Percentiles rank a stretch among this genome's conserved stretches.
phyloP scores from a whole-genome alignment of 2,329 filamentous ascomycete genomes.

The Thermoascus crustaceus region DNA sequence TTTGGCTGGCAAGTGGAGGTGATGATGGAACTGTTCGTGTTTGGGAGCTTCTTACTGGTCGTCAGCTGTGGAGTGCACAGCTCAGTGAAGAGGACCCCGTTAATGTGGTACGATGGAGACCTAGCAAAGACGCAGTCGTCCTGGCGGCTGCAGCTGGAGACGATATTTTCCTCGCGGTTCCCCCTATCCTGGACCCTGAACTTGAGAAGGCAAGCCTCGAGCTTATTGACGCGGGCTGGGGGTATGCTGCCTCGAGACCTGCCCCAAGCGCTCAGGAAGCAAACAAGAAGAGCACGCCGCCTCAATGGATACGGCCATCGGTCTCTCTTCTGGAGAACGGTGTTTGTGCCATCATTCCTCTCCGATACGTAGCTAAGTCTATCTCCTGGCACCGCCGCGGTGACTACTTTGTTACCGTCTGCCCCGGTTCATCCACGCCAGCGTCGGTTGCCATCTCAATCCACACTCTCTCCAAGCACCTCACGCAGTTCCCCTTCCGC shows the following conservation, averaged over 20 bases:
- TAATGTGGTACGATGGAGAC: constrained; percentile 82
- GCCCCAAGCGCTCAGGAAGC: constrained; percentile 41
- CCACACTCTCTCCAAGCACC: constrained; percentile 89
- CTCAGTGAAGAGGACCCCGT: constrained; percentile 71
- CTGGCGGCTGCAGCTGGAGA: constrained; percentile 79
- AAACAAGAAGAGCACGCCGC: constrained; percentile 63
- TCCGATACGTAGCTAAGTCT: constrained; percentile 73
- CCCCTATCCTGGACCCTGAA: constrained; percentile 62
- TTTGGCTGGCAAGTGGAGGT: constrained; percentile 82
- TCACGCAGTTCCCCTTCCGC: constrained; percentile 90
- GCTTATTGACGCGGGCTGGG: constrained; percentile 80
- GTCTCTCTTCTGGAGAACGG: constrained; percentile 63
- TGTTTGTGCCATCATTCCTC: constrained; percentile 70
- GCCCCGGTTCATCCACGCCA: constrained; percentile 51
- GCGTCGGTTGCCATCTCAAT: constrained; percentile 67
- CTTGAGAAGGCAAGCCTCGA: constrained; percentile 67
- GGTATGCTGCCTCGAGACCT: constrained; percentile 63
- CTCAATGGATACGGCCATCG: constrained; percentile 76
- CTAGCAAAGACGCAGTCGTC: constrained; percentile 69
- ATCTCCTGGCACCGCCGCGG: constrained; percentile 90
- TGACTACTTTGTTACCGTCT: constrained; percentile 90
- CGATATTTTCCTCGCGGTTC: constrained; percentile 75
- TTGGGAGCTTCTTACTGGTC: constrained; percentile 79
- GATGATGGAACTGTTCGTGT: constrained; percentile 89
- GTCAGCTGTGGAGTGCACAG: constrained; percentile 77